Conservation (phyloP, 352 stramenopile species). For the Phytophthora agathidicida region DNA sequence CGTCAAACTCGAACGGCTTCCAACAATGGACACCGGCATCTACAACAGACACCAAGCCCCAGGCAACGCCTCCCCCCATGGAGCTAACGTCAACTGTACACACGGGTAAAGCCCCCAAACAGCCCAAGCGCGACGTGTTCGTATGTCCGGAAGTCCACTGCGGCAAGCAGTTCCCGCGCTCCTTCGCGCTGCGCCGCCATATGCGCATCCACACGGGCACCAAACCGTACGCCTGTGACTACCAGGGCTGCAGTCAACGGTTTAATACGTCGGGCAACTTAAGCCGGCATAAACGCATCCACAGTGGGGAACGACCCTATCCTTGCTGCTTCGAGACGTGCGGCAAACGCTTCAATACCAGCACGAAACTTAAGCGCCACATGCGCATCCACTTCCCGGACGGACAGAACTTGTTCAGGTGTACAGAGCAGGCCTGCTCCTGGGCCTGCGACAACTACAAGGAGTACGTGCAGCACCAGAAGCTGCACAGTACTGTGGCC, state of each 20-base stretch:
- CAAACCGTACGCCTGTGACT: conserved; percentile 85
- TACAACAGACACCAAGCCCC: conserved; percentile 10
- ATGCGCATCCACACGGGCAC: conserved; percentile 87
- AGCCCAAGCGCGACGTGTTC: conserved; percentile 22
- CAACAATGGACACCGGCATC: neutral
- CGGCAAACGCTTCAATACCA: conserved; percentile 89
- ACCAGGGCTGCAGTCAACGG: conserved; percentile 70
- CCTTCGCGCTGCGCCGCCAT: conserved; percentile 82
- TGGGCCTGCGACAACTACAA: conserved; percentile 88
- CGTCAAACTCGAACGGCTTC: conserved; percentile 13
- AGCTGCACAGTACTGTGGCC: conserved; percentile 52
- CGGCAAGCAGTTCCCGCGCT: conserved; percentile 85
- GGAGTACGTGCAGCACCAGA: conserved; percentile 78
- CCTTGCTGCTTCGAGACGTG: conserved; percentile 78
- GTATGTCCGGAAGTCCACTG: conserved; percentile 45
- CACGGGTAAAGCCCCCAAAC: conserved; percentile 5
- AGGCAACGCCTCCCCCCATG: neutral
- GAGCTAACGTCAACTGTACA: neutral
- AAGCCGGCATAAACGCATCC: conserved; percentile 88
- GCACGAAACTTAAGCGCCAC: conserved; percentile 90
- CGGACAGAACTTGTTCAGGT: conserved; percentile 76
- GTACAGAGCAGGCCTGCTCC: conserved; percentile 50
- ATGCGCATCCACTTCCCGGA: conserved; percentile 89
- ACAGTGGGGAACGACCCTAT: conserved; percentile 84
- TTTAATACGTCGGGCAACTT: conserved; percentile 91